Base-by-base conservation (phyloP, 306 rosid species). In the Crataegus laevigata region DNA sequence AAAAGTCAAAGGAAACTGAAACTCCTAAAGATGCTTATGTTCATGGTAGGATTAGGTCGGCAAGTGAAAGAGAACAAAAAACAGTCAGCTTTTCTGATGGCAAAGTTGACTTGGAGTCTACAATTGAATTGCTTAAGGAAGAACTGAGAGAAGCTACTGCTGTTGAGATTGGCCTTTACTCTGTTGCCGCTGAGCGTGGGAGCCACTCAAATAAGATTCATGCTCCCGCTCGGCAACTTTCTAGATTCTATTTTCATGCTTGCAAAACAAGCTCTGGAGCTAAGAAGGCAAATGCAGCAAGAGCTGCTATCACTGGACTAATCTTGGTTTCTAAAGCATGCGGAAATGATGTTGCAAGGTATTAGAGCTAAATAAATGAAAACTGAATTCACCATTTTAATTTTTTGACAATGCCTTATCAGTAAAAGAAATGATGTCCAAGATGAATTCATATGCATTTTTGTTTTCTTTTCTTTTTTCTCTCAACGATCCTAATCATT, bases 291-390 rank as follows among this genome's bases (percentile, higher is more conserved):
- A 80, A 85, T 76, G 93, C 94, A 64, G 88, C 96, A 52, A 88
- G 88, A 78, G 88, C 90, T 75, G 86, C 81, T 71, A 78, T 90
- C 69, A 90, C 91, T 3, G 98, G 98, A 79, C 82, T 90, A 82
- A 89, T 93, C 66, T 82, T 90, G 89, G 94, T 93, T 72, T 88
- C 96, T 47, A 93, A 93, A 82, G 89, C 96, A 69, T 93, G 96
- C 81, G 96, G 98, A 77, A 89, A 93, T 83, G 98, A 93, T 75
- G 98, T 93, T 79, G 94, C 94, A 57, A 93, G 98, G 98, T 93
- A 87, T 52, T 52, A 26, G 5, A 78, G 42, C 66, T 77, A 54
- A n/a, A 28, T 38, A 63, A 32, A 15, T 42, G 19, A 43, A 59
- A 60, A 9, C 25, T 26, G 12, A 66, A 43, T 30, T 40, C 4